A percentile compares a stretch with the other conserved stretches of the same genome.
phyloP scores from a whole-genome alignment of 768 basidiomycete genomes.

The Tylopilus sp. region DNA sequence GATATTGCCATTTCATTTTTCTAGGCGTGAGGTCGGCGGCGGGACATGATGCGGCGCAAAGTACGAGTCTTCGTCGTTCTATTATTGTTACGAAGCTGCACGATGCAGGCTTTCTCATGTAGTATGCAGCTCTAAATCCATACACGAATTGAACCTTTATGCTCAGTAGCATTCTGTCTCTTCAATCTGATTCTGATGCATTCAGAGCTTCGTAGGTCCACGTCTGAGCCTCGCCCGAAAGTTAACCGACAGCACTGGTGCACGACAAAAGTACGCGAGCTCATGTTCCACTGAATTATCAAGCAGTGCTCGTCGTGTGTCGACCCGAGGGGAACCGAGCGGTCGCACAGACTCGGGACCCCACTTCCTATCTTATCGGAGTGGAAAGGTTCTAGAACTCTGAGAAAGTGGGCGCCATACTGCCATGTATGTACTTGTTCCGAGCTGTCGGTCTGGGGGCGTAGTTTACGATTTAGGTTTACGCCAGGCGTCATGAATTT shows the following conservation, averaged over 20 bases:
- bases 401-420: neutral
- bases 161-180: neutral
- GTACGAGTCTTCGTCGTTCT: constrained; percentile 7
- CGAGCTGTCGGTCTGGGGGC: neutral
- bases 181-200: neutral
- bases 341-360: neutral
- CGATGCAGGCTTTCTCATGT: neutral
- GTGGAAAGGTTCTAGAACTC: neutral
- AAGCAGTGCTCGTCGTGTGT: too few species aligned
- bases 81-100: constrained; percentile 2
- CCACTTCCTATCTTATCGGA: neutral
- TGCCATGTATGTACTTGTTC: neutral
- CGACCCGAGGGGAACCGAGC: neutral
- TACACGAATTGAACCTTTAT: neutral
- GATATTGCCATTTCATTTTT: constrained; percentile 3
- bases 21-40: neutral
- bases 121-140: neutral
- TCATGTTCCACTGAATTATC: neutral
- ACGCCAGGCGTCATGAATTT: too few species aligned
- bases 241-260: neutral
- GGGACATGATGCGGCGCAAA: constrained; percentile 12
- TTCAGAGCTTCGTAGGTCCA: neutral
- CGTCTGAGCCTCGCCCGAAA: neutral
- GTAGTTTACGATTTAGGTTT: neutral
- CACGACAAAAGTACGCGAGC: neutral